Evolutionary conservation across 164 flowering plant genomes (phyloP), one percentile per base, ranked within the genome.

Genomic region (Vitis labrusca): DNA sequence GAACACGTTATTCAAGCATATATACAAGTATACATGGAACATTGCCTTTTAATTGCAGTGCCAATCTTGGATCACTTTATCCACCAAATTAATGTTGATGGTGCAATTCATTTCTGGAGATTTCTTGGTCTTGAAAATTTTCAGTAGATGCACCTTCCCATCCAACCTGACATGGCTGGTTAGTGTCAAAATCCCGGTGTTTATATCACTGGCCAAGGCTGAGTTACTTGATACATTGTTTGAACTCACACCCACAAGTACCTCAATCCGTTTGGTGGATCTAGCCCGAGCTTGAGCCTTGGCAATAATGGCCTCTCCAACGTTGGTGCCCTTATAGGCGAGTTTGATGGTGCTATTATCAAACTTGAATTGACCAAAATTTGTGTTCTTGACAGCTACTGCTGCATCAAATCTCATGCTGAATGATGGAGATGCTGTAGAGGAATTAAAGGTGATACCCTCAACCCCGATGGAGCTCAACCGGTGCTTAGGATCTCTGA

Each of bases 331-430:
- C 9, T 32, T 29, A 17, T 66, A 60, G 3, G 2, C 0, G 5
- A 61, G 16, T 4, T 15, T 50, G 6, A 54, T 30, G 9, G 47
- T 32, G 60, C 50, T 51, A 4, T 14, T 53, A 3, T 66, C 70
- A 27, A 32, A 66, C 19, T 65, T 59, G 60, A 17, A 59, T n/a
- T n/a, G 51, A 1, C 69, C 69, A 3, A 59, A 72, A 47, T 72
- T 72, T 2, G 47, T 51, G 47, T 66, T 72, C 48, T 72, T 59
- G 8, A 70, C 37, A 2, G 15, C 52, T 5, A 70, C 6, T 55
- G 29, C n/a, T 1, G 66, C 50, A 2, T 14, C 30, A n/a, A 62
- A 52, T 1, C 17, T 53, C 37, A 47, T 29, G 44, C 32, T 37
- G 32, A 62, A 61, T 9, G 65, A 59, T 11, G 68, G 70, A 13